Conservation (phyloP, 768 basidiomycete species). For the Suillus lakei region DNA sequence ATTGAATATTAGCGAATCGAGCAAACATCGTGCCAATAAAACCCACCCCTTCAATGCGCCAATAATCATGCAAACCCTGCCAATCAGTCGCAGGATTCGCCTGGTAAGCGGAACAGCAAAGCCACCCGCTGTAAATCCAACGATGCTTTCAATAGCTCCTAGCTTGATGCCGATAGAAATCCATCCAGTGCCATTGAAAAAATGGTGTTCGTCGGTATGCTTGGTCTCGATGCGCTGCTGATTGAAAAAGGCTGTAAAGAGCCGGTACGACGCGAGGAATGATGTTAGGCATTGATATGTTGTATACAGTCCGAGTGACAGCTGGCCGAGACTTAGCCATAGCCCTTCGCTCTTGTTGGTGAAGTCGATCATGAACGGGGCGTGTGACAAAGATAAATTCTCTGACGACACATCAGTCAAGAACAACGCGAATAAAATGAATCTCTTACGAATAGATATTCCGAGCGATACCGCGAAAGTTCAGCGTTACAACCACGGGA, state of each 20-base stretch:
- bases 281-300: conserved; percentile 64
- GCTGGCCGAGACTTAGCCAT: conserved; percentile 62
- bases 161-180: conserved; percentile 62
- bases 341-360: conserved; percentile 36
- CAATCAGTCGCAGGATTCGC: conserved; percentile 59
- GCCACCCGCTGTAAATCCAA: conserved; percentile 61
- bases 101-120: conserved; percentile 61
- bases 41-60: conserved; percentile 73
- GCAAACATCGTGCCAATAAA: background rate
- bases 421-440: background rate
- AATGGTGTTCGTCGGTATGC: conserved; percentile 47
- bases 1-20: background rate
- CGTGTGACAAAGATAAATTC: conserved; percentile 8
- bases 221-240: conserved; percentile 56
- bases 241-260: conserved; percentile 52
- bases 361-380: conserved; percentile 48
- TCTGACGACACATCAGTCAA: conserved; percentile 4
- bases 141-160: conserved; percentile 64
- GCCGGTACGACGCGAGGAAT: conserved; percentile 60
- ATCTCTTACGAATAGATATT: conserved; percentile 56
- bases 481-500: conserved; percentile 56
- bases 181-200: conserved; percentile 70
- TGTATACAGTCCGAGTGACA: conserved; percentile 63
- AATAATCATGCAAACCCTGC: conserved; percentile 58
- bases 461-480: conserved; percentile 72